Evolutionary conservation across 2,329 filamentous ascomycete species (phyloP).

Genomic region (Diaporthe capsici): DNA sequence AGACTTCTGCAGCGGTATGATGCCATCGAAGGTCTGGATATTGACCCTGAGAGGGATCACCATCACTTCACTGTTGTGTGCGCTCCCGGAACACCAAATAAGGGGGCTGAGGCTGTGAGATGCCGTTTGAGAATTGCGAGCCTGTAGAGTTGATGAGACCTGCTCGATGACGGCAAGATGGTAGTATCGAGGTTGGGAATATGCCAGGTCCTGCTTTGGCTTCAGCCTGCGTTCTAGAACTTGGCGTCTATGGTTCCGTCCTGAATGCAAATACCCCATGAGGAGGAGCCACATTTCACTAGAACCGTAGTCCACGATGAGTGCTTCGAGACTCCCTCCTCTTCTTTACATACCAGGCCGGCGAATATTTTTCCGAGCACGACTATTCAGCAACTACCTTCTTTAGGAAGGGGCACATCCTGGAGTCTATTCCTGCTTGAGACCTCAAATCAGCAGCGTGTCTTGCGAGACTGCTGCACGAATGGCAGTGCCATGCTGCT

Average conservation of each 20-base stretch:
- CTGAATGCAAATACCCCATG: too few relatives aligned
- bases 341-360: not conserved
- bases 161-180: not conserved
- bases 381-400: not conserved
- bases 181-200: too few relatives aligned
- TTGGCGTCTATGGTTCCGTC: too few relatives aligned
- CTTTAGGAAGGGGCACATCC: not conserved
- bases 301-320: not conserved
- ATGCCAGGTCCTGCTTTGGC: too few relatives aligned
- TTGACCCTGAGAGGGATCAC: not conserved
- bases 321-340: too few relatives aligned
- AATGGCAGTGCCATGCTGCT: not conserved
- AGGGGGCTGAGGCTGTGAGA: not conserved
- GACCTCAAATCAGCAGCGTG: not conserved
- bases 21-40: not conserved
- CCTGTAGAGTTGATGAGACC: not conserved
- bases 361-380: not conserved
- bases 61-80: constrained; percentile 12
- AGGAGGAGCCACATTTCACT: too few relatives aligned
- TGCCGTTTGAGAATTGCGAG: constrained; percentile 16
- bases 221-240: too few relatives aligned
- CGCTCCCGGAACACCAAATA: not conserved
- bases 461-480: not conserved
- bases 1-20: constrained; percentile 4
- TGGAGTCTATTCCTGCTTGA: not conserved